phyloP scores from a whole-genome alignment of 805 yeast genomes.

The Priceomyces castillae region DNA sequence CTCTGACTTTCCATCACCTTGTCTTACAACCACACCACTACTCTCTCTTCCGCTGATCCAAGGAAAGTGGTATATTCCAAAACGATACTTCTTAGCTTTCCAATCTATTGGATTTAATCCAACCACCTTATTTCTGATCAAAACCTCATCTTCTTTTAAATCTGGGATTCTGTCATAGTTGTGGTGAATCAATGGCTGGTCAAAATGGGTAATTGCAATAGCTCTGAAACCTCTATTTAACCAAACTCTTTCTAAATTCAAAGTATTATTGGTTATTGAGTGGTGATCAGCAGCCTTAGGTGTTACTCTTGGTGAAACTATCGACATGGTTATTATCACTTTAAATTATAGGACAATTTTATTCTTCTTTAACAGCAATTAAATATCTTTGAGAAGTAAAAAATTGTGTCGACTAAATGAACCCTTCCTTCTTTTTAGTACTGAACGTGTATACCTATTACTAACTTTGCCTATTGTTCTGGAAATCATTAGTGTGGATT shows the following conservation, averaged over 20 bases:
- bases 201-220: constrained; percentile 17
- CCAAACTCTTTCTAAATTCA: not conserved
- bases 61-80: constrained; percentile 47
- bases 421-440: no score
- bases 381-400: no score
- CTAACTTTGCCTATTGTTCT: no score
- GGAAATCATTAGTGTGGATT: no score
- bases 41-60: constrained; percentile 52
- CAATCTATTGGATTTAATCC: constrained; percentile 51
- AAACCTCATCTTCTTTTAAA: constrained; percentile 19
- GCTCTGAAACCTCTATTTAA: constrained; percentile 7
- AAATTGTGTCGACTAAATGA: no score
- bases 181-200: constrained; percentile 18
- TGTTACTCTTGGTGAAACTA: not conserved
- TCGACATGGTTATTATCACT: not conserved
- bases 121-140: constrained; percentile 26
- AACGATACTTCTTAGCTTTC: constrained; percentile 46
- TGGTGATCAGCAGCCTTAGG: not conserved
- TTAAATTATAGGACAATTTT: no score
- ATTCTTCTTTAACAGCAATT: no score
- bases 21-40: constrained; percentile 37
- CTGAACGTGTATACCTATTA: no score
- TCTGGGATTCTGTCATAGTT: constrained; percentile 18
- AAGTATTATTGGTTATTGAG: not conserved
- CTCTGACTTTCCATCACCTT: constrained; percentile 27